Evolutionary conservation across 164 flowering plant species (phyloP).

Genomic region (Tetrastigma voinierianum): DNA sequence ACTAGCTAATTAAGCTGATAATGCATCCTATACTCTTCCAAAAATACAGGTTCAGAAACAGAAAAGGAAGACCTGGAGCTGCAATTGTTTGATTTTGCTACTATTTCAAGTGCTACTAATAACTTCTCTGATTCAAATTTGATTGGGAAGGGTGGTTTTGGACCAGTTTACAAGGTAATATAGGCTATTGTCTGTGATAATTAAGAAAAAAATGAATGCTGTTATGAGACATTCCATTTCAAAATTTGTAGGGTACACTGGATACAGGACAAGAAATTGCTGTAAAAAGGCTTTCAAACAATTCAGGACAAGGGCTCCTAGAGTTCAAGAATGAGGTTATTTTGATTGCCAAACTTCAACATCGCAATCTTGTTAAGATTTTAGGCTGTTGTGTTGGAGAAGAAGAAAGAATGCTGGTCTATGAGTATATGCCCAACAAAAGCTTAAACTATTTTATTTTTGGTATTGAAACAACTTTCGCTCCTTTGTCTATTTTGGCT

Average conservation of each 20-base stretch:
- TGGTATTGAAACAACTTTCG: constrained; percentile 1
- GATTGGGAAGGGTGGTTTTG: no score
- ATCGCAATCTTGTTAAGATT: constrained; percentile 17
- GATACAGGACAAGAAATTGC: constrained; percentile 18
- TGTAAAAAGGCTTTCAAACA: constrained; percentile 17
- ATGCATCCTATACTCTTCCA: background rate
- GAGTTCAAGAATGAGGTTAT: constrained; percentile 22
- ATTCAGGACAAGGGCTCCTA: constrained; percentile 12
- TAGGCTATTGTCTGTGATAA: no score
- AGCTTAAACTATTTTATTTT: constrained; percentile 18
- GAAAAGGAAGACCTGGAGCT: no score
- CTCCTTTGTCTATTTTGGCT: no score
- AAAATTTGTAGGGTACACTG: constrained; percentile 5
- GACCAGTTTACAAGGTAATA: no score
- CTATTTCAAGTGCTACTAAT: no score
- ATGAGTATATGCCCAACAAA: constrained; percentile 17
- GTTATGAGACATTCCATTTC: no score
- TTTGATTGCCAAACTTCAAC: constrained; percentile 17
- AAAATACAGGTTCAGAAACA: no score
- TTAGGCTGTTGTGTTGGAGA: constrained; percentile 9
- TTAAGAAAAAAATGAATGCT: no score
- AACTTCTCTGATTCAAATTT: no score
- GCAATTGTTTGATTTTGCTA: no score
- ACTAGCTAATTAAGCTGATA: no score
- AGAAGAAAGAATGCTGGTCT: constrained; percentile 18